phyloP scores from a whole-genome alignment of 371 early-diverging fungal species.

The Mucor lusitanicus region DNA sequence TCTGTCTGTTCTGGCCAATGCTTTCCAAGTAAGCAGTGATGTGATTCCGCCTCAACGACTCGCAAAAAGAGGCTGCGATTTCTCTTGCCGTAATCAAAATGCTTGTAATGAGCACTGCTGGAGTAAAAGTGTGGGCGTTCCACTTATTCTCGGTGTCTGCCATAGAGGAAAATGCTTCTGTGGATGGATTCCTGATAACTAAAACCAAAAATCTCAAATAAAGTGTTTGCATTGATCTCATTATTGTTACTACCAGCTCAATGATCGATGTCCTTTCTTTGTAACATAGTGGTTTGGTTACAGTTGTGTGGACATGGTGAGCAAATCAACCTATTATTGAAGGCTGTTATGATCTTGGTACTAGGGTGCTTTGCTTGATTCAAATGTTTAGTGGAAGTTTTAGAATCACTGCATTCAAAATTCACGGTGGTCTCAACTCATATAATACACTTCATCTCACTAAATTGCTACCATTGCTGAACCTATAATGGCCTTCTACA shows the following conservation, averaged over 20 bases:
- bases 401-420: too few relatives aligned
- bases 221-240: background rate
- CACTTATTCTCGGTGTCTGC: conserved; percentile 16
- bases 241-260: background rate
- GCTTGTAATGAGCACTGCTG: conserved; percentile 10
- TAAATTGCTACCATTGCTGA: too few relatives aligned
- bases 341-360: too few relatives aligned
- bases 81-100: background rate
- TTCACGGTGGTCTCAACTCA: too few relatives aligned
- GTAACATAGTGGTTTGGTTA: background rate
- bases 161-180: conserved; percentile 12
- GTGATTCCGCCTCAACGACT: conserved; percentile 9
- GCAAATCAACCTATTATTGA: too few relatives aligned
- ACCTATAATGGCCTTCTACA: too few relatives aligned
- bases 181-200: conserved; percentile 11
- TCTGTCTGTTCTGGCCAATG: background rate
- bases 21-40: background rate
- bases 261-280: background rate
- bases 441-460: too few relatives aligned
- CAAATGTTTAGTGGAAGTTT: too few relatives aligned
- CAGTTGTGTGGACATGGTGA: background rate
- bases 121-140: background rate
- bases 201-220: background rate
- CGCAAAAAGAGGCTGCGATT: conserved; percentile 15
- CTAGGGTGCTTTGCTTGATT: too few relatives aligned